Evolutionary conservation across 345 rosid genomes (phyloP).

Genomic region (Salix dunnii): DNA sequence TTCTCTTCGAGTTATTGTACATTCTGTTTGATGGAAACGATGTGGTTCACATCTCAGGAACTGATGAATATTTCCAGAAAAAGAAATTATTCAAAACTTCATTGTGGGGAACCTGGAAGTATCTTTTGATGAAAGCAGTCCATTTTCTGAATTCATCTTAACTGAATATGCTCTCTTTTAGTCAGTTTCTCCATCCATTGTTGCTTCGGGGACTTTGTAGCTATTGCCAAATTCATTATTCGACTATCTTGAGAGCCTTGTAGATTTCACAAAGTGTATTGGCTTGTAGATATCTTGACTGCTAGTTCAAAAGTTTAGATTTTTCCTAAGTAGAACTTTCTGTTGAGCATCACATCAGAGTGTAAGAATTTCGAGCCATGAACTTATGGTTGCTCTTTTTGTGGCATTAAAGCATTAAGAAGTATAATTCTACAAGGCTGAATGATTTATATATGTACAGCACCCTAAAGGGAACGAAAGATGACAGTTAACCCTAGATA

Average conservation of each 20-base stretch:
- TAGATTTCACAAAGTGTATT: neutral
- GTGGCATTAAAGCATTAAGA: neutral
- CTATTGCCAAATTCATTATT: neutral
- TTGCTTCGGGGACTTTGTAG: neutral
- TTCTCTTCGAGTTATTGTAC: neutral
- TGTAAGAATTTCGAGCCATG: neutral
- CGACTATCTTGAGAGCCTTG: neutral
- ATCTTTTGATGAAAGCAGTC: neutral
- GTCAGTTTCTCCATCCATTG: slow-evolving; percentile 1
- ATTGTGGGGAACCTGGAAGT: neutral
- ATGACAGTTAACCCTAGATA: neutral
- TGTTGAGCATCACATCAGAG: neutral
- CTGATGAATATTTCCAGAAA: neutral
- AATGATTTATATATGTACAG: neutral
- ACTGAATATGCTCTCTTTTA: neutral
- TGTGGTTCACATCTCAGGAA: neutral
- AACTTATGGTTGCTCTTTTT: neutral
- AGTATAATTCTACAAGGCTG: neutral
- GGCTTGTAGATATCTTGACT: neutral
- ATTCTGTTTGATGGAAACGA: neutral
- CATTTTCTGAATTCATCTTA: neutral
- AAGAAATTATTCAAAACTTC: neutral
- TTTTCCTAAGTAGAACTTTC: neutral
- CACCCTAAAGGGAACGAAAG: neutral
- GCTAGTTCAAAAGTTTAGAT: neutral